Base-by-base conservation (phyloP, 225 moss, liverwort and hornwort species). In the Pseudoscleropodium purum region DNA sequence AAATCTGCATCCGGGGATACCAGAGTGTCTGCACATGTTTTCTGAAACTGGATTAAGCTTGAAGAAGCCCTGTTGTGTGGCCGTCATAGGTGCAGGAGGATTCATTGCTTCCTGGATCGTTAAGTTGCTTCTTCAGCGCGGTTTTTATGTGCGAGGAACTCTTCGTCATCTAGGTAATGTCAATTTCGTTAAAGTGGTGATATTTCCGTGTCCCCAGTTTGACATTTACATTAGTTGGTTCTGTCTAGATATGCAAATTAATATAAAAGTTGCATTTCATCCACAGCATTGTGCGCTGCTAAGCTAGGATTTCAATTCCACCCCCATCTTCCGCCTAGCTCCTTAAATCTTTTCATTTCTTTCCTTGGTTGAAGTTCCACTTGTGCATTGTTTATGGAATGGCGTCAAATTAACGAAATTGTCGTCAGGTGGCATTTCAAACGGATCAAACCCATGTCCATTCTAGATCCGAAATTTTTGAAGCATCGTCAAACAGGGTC, bases 51-150 rank as follows among this genome's bases (percentile, higher is more conserved):
- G 67, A 88, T 5, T 6, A 7, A 10, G 68, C 41, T 49, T 61
- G 91, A 77, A 60, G 59, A 81, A 39, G 39, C 75, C 77, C 31
- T 65, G 78, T 9, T 31, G 76, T 21, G 84, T 70, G 8, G 93
- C 90, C 30, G 94, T 93, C 61, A 92, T 91, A 2, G 93, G 93
- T 49, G 94, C 93, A 15, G 92, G 92, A 62, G 93, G 94, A 69
- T 93, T 91, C 87, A 93, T 94, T 80, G 92, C 81, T 82, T 92
- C 93, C 10, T 94, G 93, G 94, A 90, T 94, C 33, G 92, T 94
- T 1, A 93, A 93, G 52, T 65, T 91, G 88, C 93, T 94, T 56
- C 92, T 94, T 41, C 83, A 87, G 67, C 91, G 92, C 20, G 94
- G 94, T 15, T 94, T 92, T 41, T 49, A 59, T n/a, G 94, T 94